Percentiles rank a stretch among this genome's conserved stretches.
phyloP scores from a whole-genome alignment of 2,329 filamentous ascomycete genomes.

The Orbilia javanica region DNA sequence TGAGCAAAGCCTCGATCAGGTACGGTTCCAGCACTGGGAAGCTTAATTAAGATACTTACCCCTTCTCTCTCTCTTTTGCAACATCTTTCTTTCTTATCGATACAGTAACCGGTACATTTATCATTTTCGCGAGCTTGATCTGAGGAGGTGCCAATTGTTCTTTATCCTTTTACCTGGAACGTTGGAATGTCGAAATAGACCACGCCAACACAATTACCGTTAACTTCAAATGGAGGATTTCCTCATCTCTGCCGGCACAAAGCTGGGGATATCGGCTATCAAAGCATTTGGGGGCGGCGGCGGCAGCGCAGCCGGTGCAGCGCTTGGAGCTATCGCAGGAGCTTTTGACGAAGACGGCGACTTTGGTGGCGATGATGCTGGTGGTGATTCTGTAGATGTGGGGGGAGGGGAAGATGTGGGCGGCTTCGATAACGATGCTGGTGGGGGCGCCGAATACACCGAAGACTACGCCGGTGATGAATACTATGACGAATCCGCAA shows the following conservation, averaged over 20 bases:
- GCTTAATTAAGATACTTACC: conserved; percentile 1
- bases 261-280: conserved; percentile 38
- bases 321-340: conserved; percentile 25
- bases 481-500: conserved; percentile 25
- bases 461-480: conserved; percentile 29
- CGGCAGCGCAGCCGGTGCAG: conserved; percentile 21
- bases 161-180: not conserved
- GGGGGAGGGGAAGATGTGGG: conserved; percentile 2
- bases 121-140: not conserved
- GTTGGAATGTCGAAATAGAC: conserved; percentile 17
- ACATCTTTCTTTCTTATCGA: not conserved
- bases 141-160: not conserved
- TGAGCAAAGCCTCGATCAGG: not conserved
- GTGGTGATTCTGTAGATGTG: conserved; percentile 8
- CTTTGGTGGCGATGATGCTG: not conserved
- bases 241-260: conserved; percentile 34
- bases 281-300: conserved; percentile 32
- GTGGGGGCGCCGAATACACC: conserved; percentile 6
- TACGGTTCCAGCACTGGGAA: not conserved
- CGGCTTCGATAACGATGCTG: not conserved
- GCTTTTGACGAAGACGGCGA: conserved; percentile 37
- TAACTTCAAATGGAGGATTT: conserved; percentile 44
- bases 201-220: not conserved
- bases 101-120: not conserved
- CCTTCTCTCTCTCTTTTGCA: not conserved